Evolutionary conservation across 331 rosid species (phyloP).

Genomic region (Acacia concinna): DNA sequence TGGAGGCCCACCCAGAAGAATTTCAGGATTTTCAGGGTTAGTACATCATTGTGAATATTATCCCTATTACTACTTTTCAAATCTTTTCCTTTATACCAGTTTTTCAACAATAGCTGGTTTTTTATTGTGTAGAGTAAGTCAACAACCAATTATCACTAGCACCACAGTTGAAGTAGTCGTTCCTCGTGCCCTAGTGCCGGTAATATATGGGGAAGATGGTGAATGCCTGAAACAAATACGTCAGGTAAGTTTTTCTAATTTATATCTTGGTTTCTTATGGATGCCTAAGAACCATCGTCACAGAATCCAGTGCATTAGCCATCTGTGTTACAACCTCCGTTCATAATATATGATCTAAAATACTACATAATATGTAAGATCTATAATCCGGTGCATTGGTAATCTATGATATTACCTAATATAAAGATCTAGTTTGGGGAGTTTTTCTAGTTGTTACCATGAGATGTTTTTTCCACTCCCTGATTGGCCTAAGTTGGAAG

Average conservation of each 20-base stretch:
- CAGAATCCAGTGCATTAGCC: conserved; percentile 25
- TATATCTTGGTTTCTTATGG: neutral
- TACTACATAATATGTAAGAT: too few relatives aligned
- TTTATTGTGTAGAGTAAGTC: conserved; percentile 60
- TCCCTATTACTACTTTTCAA: conserved; percentile 10
- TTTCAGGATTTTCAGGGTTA: conserved; percentile 71
- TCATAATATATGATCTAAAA: too few relatives aligned
- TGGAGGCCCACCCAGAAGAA: conserved; percentile 72
- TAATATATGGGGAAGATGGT: conserved; percentile 88
- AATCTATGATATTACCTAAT: too few relatives aligned
- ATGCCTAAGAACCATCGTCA: neutral
- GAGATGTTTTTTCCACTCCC: conserved; percentile 20
- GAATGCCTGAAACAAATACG: conserved; percentile 95
- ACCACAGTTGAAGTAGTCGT: conserved; percentile 92
- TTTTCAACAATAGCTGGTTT: neutral
- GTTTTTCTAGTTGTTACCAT: conserved; percentile 5
- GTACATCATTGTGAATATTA: conserved; percentile 25
- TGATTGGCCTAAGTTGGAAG: neutral
- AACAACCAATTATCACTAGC: conserved; percentile 69
- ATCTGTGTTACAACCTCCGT: too few relatives aligned
- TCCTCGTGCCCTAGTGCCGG: conserved; percentile 75
- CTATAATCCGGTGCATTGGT: too few relatives aligned
- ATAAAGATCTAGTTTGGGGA: conserved; percentile 17
- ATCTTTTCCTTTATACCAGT: neutral
- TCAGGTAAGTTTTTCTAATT: conserved; percentile 50